Base-by-base conservation (phyloP, 2,329 filamentous ascomycete species). In the Fusarium buharicum region DNA sequence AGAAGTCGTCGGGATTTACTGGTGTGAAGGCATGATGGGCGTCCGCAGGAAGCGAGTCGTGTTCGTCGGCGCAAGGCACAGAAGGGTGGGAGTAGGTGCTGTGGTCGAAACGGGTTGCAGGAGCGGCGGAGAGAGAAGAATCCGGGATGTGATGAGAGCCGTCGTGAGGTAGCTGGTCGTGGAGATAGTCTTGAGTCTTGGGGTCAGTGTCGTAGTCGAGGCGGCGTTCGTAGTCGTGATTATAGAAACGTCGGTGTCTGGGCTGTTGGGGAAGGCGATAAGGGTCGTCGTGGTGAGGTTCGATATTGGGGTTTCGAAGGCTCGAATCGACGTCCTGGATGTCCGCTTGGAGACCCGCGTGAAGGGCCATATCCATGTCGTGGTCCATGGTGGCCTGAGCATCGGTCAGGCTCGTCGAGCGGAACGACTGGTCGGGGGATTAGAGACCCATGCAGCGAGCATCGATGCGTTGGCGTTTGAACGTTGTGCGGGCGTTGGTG, bases 1-100 rank as follows among this genome's bases (percentile, higher is more conserved):
- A 85, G 73, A 84, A 85, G 72, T 83, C 78, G 79, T 84, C 82
- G 67, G 83, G 81, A 68, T 83, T 79, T 74, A 80, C 71, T 69
- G 77, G 61, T 67, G 76, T 76, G 72, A 75, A 72, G 64, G 73
- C 75, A 77, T 78, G 75, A 50, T 75, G 71, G 51, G 69, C 59
- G 50, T 65, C 66, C 44, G 55, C 38, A 22, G 62, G 62, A 44
- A 67, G 55, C 38, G 66, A 57, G 40, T 64, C 58, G 62, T 67
- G 57, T 39, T 66, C 52, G 60, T 64, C 51, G 48, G 64, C 59
- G 53, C 60, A 66, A 61, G 64, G 63, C 63, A 70, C 65, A 54
- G 70, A 43, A 47, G 67, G 56, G 60, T 59, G 51, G 20, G 59
- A 53, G 58, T 67, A 67, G 66, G 55, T 50, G 61, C 61, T 65